Conservation (phyloP, 73 alveolate genomes). For the Paramecium bursaria region DNA sequence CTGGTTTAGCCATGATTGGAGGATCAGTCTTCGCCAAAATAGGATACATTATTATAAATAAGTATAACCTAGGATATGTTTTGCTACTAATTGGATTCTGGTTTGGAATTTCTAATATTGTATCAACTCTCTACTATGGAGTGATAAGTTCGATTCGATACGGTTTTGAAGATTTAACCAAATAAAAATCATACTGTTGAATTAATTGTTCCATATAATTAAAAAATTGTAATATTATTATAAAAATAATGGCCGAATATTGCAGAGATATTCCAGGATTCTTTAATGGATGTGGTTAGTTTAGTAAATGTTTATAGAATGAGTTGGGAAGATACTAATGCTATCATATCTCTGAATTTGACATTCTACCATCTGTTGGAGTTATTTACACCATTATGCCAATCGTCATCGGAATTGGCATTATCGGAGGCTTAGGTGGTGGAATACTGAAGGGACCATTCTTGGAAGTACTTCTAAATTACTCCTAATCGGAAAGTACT, state of each 20-base stretch:
- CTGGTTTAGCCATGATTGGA: conserved; percentile 44
- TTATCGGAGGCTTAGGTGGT: conserved; percentile 58
- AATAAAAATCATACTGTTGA: not conserved
- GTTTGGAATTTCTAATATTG: not conserved
- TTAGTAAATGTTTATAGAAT: not conserved
- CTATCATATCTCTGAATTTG: conserved; percentile 1
- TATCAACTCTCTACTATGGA: conserved; percentile 33
- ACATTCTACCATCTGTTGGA: not conserved
- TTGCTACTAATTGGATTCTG: conserved; percentile 22
- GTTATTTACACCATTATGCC: conserved; percentile 15
- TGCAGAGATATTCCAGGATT: conserved; percentile 19
- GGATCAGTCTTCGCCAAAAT: conserved; percentile 53
- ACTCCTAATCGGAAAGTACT: conserved; percentile 52
- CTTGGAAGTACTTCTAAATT: conserved; percentile 33
- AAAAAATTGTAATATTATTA: too few relatives aligned
- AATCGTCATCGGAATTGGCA: conserved; percentile 45
- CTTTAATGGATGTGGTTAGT: conserved; percentile 40
- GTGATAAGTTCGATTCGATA: conserved; percentile 14
- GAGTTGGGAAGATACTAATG: not conserved
- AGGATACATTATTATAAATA: not conserved
- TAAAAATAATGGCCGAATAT: too few relatives aligned
- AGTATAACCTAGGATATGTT: conserved; percentile 28
- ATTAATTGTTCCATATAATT: too few relatives aligned
- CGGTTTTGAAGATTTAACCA: conserved; percentile 2
- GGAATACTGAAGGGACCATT: conserved; percentile 54